Conservation (phyloP, 2,329 filamentous ascomycete genomes). For the Phaeosphaeriaceae sp. region DNA sequence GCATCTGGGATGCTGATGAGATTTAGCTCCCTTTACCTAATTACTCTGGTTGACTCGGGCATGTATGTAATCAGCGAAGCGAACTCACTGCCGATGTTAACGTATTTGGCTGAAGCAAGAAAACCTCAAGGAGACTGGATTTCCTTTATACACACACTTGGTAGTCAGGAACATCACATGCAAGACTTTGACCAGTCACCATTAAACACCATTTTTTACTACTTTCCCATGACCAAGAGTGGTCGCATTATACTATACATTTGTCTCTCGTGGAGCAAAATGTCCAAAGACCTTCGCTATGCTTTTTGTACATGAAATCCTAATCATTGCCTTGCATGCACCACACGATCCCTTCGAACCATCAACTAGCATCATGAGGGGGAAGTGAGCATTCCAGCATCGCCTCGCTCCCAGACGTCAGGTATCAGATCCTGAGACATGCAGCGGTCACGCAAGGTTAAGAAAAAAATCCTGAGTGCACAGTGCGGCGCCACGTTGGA, state of each 20-base stretch:
- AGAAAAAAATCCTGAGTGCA: conserved; percentile 13
- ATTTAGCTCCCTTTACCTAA: too few species aligned
- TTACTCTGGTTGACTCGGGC: too few species aligned
- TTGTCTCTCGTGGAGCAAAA: neutral
- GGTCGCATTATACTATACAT: conserved; percentile 11
- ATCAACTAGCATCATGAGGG: conserved; percentile 10
- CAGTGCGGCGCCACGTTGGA: neutral
- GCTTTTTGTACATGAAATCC: conserved; percentile 2
- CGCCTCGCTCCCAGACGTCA: conserved; percentile 11
- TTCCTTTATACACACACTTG: too few species aligned
- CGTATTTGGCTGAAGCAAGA: too few species aligned
- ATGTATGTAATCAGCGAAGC: too few species aligned
- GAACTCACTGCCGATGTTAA: too few species aligned
- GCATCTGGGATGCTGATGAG: too few species aligned
- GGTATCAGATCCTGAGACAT: conserved; percentile 11
- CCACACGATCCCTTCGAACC: neutral
- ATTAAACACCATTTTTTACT: conserved; percentile 1
- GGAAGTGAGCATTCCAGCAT: conserved; percentile 35
- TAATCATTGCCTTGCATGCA: neutral
- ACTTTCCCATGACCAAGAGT: conserved; percentile 2
- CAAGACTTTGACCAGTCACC: too few species aligned
- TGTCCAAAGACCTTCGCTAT: neutral
- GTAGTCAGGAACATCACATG: too few species aligned
- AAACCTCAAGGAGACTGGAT: too few species aligned
- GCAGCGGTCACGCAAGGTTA: conserved; percentile 9